phyloP scores from a whole-genome alignment of 2,329 filamentous ascomycete species.

The Parasarocladium wereldwijsianum region DNA sequence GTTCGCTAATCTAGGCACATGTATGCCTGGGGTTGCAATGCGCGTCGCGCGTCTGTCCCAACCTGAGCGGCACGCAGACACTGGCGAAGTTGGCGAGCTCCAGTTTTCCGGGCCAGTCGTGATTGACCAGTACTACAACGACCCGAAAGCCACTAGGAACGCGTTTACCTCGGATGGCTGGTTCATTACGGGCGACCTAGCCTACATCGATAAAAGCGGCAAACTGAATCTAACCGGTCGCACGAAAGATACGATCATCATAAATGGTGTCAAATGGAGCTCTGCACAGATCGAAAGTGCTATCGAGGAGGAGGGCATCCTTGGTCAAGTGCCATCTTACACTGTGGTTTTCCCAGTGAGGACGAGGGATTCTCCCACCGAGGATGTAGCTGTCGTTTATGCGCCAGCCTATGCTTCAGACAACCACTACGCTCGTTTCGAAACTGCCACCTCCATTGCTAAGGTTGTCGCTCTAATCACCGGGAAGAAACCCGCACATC shows the following conservation, averaged over 20 bases:
- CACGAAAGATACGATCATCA: conserved; percentile 26
- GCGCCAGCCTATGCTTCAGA: conserved; percentile 13
- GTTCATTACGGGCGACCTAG: conserved; percentile 26
- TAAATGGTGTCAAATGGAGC: conserved; percentile 30
- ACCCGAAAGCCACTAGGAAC: conserved; percentile 38
- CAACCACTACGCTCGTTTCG: conserved; percentile 11
- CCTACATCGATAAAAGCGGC: conserved; percentile 17
- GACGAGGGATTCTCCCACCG: conserved; percentile 14
- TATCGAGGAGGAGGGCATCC: conserved; percentile 18
- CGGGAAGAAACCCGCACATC: conserved; percentile 4
- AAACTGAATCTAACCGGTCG: conserved; percentile 21
- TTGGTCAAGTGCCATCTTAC: conserved; percentile 12
- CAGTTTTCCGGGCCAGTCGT: conserved; percentile 44
- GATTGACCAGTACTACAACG: conserved; percentile 50
- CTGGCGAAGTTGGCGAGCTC: conserved; percentile 34
- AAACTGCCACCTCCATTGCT: conserved; percentile 8
- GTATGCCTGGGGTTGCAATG: conserved; percentile 23
- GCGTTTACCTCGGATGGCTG: conserved; percentile 36
- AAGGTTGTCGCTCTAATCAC: conserved; percentile 5
- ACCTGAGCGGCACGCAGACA: conserved; percentile 4
- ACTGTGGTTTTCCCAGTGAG: conserved; percentile 23
- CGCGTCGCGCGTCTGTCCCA: conserved; percentile 15
- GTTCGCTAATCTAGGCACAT: conserved; percentile 23
- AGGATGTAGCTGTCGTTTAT: conserved; percentile 24
- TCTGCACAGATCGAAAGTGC: conserved; percentile 21